Base-by-base conservation (phyloP, 352 stramenopile genomes). In the Phytophthora meadii region DNA sequence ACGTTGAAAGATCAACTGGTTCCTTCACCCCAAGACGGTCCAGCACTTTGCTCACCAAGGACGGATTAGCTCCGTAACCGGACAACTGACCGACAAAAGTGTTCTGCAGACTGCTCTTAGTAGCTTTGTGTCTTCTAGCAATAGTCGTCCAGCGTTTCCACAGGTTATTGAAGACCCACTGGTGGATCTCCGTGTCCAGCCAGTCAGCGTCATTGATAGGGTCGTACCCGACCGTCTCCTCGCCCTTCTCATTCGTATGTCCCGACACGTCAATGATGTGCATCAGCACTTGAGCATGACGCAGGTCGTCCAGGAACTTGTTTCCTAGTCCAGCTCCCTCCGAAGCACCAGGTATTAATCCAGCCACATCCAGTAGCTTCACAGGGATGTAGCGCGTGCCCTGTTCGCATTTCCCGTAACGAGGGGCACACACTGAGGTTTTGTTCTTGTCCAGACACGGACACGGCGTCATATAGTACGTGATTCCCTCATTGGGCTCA, bases 271-370 rank as follows among this genome's bases (percentile, higher is more conserved):
- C 89, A 36, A 97, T 90, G 67, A 97, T 96, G 70, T 97, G 89
- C 79, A 97, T 89, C 22, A 97, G 79, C 52, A 97, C 89, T 50
- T 96, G 80, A 6, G 89, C 89, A 51, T 96, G 88, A 9, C 89
- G 88, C 40, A 97, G 62, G 63, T 97, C 89, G 59, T 97, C 93
- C 12, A 99, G 83, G 76, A 99, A 99, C 72, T 99, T 96, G 81
- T 99, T 99, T 15, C 98, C 98, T 0, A 99, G 82, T 0, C 98
- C 98, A 19, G 94, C 92, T 25, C 95, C 95, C 36, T 98, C 83
- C 1, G 87, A 97, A 0, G 89, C 89, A 4, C 88, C 88, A 0
- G 88, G 86, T 48, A 96, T 93, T 6, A 96, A 61, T 0, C 88
- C 88, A 0, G 88, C 88, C 6, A 96, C 83, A 61, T 96, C 88